Evolutionary conservation across 257 asterid species (phyloP), one percentile per base, ranked within the genome.

Genomic region (Fraxinus anomala): DNA sequence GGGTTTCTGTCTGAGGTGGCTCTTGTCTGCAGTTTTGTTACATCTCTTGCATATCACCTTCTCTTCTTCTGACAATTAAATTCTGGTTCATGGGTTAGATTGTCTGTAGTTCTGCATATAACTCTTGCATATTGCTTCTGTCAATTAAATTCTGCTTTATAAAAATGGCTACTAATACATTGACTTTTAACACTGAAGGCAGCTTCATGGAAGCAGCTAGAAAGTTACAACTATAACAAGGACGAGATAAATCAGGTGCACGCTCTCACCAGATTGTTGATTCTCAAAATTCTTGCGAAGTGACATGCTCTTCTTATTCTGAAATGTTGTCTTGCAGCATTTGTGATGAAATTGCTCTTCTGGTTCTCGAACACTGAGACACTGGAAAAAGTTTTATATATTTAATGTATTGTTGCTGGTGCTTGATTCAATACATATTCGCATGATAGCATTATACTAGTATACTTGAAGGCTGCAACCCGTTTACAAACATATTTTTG

Each of bases 201-300:
- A 61, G 81, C 85, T 73, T 83, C 93, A 39, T 87, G 91, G 89
- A 87, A 90, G 85, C 88, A 89, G 73, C 67, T 92, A 59, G 89
- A 89, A 80, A 85, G 90, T 80, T 95, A 87, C 88, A 86, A 75
- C 72, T 90, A 88, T 77, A 93, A 91, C 91, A 91, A 91, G 87
- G 98, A 93, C 80, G 99, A 96, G 85, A 92, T 96, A 81, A 93
- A 96, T 79, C 98, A 92, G 99, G 97, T 96, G 79, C 31, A 82
- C 10, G 33, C 59, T 78, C 76, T 61, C 36, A 49, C 30, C 69
- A 75, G 49, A 42, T 70, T 51, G 70, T 73, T 79, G 68, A 33
- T 67, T 30, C 61, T 73, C 70, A 74, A 36, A 3, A 56, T 51
- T 68, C 63, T 76, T 51, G 56, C 28, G 4, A 26, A 21, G 26